A percentile compares a stretch with the other conserved stretches of the same genome.
Conservation (phyloP, 768 basidiomycete species). For the Kwoniella europaea region DNA sequence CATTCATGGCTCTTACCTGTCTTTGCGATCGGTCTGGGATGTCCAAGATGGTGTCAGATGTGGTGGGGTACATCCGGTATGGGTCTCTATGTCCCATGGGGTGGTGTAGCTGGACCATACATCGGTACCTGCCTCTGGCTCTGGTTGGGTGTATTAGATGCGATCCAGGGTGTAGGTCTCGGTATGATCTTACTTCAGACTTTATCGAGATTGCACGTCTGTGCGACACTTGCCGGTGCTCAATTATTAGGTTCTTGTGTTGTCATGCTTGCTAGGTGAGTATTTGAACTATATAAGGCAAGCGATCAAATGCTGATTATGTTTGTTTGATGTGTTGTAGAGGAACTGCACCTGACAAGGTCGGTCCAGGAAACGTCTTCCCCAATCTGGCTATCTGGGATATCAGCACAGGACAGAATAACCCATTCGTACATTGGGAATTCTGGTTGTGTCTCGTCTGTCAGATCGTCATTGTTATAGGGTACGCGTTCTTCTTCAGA, state of each 20-base stretch:
- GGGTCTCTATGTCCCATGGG: conserved; percentile 93
- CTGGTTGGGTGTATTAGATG: conserved; percentile 93
- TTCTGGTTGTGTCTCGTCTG: conserved; percentile 79
- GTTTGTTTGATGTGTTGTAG: conserved; percentile 9
- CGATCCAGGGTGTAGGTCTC: conserved; percentile 90
- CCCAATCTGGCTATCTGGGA: conserved; percentile 92
- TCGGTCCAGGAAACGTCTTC: conserved; percentile 88
- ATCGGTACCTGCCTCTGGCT: conserved; percentile 89
- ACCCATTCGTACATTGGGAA: conserved; percentile 60
- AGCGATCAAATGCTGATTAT: neutral
- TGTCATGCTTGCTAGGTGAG: conserved; percentile 82
- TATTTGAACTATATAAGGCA: neutral
- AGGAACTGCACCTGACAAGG: conserved; percentile 50
- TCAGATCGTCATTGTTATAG: conserved; percentile 75
- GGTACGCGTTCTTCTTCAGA: conserved; percentile 97
- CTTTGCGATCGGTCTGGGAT: conserved; percentile 91
- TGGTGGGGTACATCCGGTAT: conserved; percentile 94
- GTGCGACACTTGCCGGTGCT: conserved; percentile 86
- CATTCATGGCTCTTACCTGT: conserved; percentile 95
- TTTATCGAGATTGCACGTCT: conserved; percentile 88
- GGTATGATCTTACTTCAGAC: conserved; percentile 63
- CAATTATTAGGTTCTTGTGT: conserved; percentile 87
- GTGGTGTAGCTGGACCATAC: conserved; percentile 80
- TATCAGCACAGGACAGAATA: conserved; percentile 62
- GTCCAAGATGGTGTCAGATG: conserved; percentile 96